Percentiles rank a stretch among this genome's conserved stretches.
phyloP scores from a whole-genome alignment of 2,329 filamentous ascomycete species.

The Sclerotinia spermophila region DNA sequence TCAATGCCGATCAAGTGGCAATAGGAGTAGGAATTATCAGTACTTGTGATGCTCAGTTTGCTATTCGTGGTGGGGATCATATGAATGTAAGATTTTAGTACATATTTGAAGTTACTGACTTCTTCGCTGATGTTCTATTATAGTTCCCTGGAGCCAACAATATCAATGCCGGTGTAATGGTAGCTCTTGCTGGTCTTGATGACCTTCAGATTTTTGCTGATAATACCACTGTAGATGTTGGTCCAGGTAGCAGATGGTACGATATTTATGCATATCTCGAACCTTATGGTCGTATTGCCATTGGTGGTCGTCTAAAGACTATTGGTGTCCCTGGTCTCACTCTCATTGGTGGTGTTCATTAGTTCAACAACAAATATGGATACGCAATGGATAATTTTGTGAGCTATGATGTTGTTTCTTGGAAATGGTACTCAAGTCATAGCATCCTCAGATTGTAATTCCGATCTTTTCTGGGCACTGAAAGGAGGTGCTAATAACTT shows the following conservation, averaged over 20 bases:
- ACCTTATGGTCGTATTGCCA: constrained; percentile 16
- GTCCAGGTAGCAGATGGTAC: constrained; percentile 40
- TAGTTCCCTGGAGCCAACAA: constrained; percentile 47
- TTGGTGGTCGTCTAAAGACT: constrained; percentile 22
- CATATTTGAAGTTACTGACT: not conserved
- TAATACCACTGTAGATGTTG: constrained; percentile 36
- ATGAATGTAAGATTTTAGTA: constrained; percentile 15
- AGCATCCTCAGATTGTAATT: constrained; percentile 41
- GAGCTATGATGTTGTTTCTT: constrained; percentile 38
- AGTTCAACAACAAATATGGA: constrained; percentile 26
- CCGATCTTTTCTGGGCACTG: constrained; percentile 52
- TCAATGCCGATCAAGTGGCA: constrained; percentile 22
- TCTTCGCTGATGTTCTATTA: constrained; percentile 7
- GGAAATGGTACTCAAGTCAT: constrained; percentile 48
- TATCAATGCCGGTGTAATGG: constrained; percentile 46
- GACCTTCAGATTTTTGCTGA: constrained; percentile 33
- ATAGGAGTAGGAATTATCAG: constrained; percentile 21
- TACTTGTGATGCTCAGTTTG: constrained; percentile 27
- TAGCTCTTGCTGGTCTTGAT: constrained; percentile 44
- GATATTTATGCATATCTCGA: constrained; percentile 27
- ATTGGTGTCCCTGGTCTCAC: constrained; percentile 29
- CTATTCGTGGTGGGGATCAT: constrained; percentile 31
- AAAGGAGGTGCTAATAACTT: constrained; percentile 45
- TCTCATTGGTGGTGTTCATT: constrained; percentile 28
- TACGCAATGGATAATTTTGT: constrained; percentile 25